Conservation (phyloP, 768 basidiomycete genomes). For the Filobasidium wieringae region DNA sequence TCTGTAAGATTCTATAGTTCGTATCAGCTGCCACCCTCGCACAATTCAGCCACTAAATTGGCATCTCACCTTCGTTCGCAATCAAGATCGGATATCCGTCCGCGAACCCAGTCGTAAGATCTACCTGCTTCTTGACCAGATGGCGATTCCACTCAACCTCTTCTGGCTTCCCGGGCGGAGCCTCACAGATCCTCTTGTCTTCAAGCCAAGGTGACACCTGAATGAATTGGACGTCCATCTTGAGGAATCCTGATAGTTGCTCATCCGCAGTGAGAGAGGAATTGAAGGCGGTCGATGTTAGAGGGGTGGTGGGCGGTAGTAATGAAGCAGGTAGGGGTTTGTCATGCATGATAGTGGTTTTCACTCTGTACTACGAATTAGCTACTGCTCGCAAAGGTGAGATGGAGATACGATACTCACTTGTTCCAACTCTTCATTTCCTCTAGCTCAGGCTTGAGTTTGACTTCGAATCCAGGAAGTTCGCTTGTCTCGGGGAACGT, state of each 20-base stretch:
- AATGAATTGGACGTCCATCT: not conserved
- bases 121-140: not conserved
- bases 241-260: conserved; percentile 7
- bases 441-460: not conserved
- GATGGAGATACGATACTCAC: not conserved
- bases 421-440: not conserved
- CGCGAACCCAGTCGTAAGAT: conserved; percentile 6
- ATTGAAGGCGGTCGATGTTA: not conserved
- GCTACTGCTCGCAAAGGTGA: not conserved
- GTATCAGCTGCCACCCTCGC: not conserved
- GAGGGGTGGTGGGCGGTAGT: not conserved
- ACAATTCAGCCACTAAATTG: not conserved
- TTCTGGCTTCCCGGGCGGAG: not conserved
- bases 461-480: conserved; percentile 4
- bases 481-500: conserved; percentile 3
- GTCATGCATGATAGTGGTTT: conserved; percentile 9
- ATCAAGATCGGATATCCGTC: conserved; percentile 13
- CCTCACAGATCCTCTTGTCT: not conserved
- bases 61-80: conserved; percentile 8
- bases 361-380: no score
- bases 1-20: conserved; percentile 1
- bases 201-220: not conserved
- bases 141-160: not conserved
- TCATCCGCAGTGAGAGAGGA: not conserved
- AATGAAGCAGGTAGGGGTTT: not conserved